These are phyloP conservation scores for Apiosordaria backusii DNA, from an alignment of 495 filamentous ascomycete genomes.

Conservation along the genomic window DNA sequence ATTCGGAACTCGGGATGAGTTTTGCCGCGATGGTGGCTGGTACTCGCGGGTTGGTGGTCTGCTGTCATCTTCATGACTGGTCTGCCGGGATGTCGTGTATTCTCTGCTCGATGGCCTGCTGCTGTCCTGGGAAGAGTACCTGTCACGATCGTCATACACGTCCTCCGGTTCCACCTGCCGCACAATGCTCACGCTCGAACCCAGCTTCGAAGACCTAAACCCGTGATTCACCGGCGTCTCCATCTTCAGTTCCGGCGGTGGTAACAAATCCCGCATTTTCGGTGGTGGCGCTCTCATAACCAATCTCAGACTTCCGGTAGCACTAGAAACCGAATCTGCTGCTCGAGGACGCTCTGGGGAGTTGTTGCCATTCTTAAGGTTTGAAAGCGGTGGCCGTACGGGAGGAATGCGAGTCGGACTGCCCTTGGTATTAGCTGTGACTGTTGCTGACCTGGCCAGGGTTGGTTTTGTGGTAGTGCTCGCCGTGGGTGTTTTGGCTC, in stretches of 20 bases:
- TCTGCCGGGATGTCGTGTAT: constrained; percentile 36
- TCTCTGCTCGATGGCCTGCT: constrained; percentile 29
- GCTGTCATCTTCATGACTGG: constrained; percentile 1
- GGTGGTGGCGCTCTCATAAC: constrained; percentile 68
- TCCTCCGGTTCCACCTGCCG: constrained; percentile 80
- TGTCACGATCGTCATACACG: constrained; percentile 66
- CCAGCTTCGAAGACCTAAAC: constrained; percentile 64
- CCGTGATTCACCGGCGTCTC: constrained; percentile 56
- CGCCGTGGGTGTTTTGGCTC: constrained; percentile 63
- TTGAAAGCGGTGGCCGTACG: constrained; percentile 66
- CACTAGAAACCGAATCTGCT: constrained; percentile 40
- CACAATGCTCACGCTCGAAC: constrained; percentile 61
- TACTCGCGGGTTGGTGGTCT: not conserved
- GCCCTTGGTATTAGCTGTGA: constrained; percentile 32
- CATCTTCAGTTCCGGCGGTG: constrained; percentile 59
- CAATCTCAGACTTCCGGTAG: constrained; percentile 27
- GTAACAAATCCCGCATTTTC: constrained; percentile 78
- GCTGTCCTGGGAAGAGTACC: constrained; percentile 25
- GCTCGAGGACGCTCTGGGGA: constrained; percentile 66
- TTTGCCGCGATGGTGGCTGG: not conserved
- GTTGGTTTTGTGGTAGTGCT: constrained; percentile 30
- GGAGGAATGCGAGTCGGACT: constrained; percentile 66
- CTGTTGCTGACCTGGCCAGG: constrained; percentile 21
- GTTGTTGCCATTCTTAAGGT: constrained; percentile 76
- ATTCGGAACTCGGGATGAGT: constrained; percentile 23